Evolutionary conservation across 192 early-diverging fungal genomes (phyloP), one percentile per base, ranked within the genome.

Genomic region (Gamsiella multidivaricata): DNA sequence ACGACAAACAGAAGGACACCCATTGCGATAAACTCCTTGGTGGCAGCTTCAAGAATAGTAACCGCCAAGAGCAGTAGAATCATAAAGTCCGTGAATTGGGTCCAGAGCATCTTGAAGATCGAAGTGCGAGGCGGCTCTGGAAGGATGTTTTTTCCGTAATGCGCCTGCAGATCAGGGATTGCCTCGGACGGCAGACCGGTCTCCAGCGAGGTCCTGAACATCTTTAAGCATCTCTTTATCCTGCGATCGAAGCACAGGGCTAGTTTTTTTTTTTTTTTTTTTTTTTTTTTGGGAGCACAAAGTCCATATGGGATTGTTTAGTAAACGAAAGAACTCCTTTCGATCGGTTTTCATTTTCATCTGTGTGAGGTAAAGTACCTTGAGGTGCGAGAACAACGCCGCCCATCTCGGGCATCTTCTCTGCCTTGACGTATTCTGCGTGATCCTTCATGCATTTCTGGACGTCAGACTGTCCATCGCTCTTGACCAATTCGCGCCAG

Each of bases 171-270:
- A 33, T 82, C 81, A 3, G 82, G 71, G 39, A 95, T 85, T 15
- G 81, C 69, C 10, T 76, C 81, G 14, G 82, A 74, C 2, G 87
- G 57, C 18, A 98, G 80, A 1, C 97, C 97, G 42, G 93, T 81
- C 45, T 87, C 84, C 8, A 82, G 45, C 15, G 67, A 70, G 53
- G 89, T 91, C 25, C 87, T 85, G 82, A 91, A 98, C 96, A 98
- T 98, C 41, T 90, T 88, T 18, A 89, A 79, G 20, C 96, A 85
- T 62, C 88, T 88, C 52, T 92, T 92, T 7, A 92, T 86, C 22
- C 90, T 90, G 69, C 96, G 94, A 86, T 98, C 97, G 87, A 95
- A 98, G 83, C 96, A 96, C 20, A 98, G 86, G 11, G 91, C 87
- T 70, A 66, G 46, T 20, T 20, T 50, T 50, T 50, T 9, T 50